These are phyloP conservation scores for Ophiostoma australiae DNA, from an alignment of 2,329 filamentous ascomycete genomes.

Conservation along the genomic window DNA sequence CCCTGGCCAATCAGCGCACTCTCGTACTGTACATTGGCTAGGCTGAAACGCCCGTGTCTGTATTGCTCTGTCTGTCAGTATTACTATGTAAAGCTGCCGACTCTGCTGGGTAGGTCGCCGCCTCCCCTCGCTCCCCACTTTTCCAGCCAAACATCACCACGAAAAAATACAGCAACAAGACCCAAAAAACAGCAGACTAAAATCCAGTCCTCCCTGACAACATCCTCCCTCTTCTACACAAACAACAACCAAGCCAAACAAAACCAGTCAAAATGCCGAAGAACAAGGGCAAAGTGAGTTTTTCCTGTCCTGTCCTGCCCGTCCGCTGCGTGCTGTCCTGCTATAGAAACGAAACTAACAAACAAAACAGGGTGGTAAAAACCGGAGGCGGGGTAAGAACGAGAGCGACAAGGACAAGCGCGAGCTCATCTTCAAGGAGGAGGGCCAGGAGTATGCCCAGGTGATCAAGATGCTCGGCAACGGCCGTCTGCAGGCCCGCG, in stretches of 20 bases:
- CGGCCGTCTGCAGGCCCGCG: conserved; percentile 73
- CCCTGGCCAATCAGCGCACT: neutral
- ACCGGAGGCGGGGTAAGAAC: conserved; percentile 97
- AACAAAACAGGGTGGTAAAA: conserved; percentile 69
- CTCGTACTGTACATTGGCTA: neutral
- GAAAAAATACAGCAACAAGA: conserved; percentile 1
- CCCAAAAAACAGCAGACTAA: neutral
- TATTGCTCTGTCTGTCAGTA: neutral
- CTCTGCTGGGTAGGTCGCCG: neutral
- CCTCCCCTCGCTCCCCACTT: conserved; percentile 14
- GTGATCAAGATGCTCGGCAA: conserved; percentile 59
- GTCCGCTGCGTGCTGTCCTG: neutral
- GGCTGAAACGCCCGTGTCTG: neutral
- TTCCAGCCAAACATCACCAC: conserved; percentile 13
- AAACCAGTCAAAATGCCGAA: conserved; percentile 69
- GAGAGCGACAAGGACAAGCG: conserved; percentile 99
- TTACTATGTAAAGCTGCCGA: neutral
- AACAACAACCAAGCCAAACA: conserved; percentile 9
- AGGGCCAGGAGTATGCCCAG: conserved; percentile 76
- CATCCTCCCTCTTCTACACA: neutral
- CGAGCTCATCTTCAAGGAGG: conserved; percentile 97
- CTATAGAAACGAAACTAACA: neutral
- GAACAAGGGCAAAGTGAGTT: conserved; percentile 92
- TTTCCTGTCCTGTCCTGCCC: neutral
- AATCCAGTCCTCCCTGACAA: neutral